phyloP scores from a whole-genome alignment of 805 yeast genomes.

The Kuraishia molischiana region DNA sequence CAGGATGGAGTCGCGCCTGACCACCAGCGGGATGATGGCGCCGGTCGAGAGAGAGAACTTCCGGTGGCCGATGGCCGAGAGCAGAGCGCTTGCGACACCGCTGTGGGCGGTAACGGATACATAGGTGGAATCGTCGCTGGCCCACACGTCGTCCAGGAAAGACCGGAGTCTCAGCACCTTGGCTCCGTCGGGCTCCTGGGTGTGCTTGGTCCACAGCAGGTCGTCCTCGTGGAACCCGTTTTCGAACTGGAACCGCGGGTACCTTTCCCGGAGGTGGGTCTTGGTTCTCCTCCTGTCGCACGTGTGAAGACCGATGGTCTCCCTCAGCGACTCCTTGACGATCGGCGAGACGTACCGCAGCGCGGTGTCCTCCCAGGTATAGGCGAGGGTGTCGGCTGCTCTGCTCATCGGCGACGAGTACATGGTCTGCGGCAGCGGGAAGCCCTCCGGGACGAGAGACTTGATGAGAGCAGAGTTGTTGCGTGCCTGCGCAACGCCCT shows the following conservation, averaged over 20 bases:
- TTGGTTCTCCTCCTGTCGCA: constrained; percentile 36
- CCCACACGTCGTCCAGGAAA: constrained; percentile 9
- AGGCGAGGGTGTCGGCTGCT: constrained; percentile 36
- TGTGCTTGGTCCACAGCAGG: constrained; percentile 23
- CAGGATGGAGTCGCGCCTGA: constrained; percentile 21
- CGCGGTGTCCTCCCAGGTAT: constrained; percentile 32
- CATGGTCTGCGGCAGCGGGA: constrained; percentile 29
- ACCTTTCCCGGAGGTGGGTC: constrained; percentile 27
- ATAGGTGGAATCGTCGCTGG: constrained; percentile 13
- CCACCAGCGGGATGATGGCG: constrained; percentile 46
- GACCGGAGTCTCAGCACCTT: constrained; percentile 4
- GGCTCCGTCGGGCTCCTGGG: constrained; percentile 11
- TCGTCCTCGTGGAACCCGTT: constrained; percentile 37
- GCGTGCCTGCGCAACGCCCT: constrained; percentile 34
- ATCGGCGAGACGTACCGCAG: constrained; percentile 21
- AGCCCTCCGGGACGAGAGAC: constrained; percentile 8
- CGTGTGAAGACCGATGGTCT: constrained; percentile 38
- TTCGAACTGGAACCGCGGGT: constrained; percentile 33
- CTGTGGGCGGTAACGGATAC: constrained; percentile 40
- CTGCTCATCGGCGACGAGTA: constrained; percentile 43
- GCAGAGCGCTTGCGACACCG: constrained; percentile 38
- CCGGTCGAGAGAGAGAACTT: constrained; percentile 41
- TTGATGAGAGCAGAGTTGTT: constrained; percentile 19
- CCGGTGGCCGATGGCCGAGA: constrained; percentile 37
- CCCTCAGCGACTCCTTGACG: constrained; percentile 36